Evolutionary conservation across 495 filamentous ascomycete species (phyloP), one percentile per base, ranked within the genome.

Genomic region (Tirmania nivea): DNA sequence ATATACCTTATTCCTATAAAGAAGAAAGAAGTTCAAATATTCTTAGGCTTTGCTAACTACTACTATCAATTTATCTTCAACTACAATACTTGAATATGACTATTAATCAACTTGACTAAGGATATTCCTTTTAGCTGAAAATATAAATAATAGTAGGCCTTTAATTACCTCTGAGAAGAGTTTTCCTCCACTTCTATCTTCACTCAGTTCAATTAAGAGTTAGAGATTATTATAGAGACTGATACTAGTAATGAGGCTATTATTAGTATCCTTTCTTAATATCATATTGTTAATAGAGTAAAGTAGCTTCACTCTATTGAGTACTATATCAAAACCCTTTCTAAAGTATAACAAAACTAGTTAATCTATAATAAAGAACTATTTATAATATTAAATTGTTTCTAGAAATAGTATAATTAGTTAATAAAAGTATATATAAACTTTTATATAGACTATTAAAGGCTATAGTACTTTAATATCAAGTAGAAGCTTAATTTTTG

Each of bases 31-130:
- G 53, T 61, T 19, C 59, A 60, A 48, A 4, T 12, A 10, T 63
- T 63, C 36, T 12, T 60, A 10, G 59, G 55, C 3, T 60, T 60
- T 36, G 48, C 54, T 11, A 59, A 59, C 19, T 61, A 59, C 37
- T 59, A 61, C 17, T 42, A 49, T 3, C n/a, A 55, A 17, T 51
- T 54, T 35, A 50, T 35, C 50, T 12, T 8, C 8, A 19, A 6
- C 19, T 60, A 34, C 45, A 16, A 12, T 3, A 0, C 0, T 0
- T 0, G 19, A 3, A 48, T 17, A 16, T 31, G 16, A 37, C 52
- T 52, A n/a, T 35, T 57, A 8, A 55, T 48, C 9, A 12, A 55
- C 45, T 54, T 19, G 12, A 39, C 53, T 1, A 42, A 55, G 10
- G 14, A 50, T 10, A 0, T 35, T 0, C 16, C 10, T 0, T 50